Base-by-base conservation (phyloP, 805 yeast species). In the Zygoascus biomembranicola region DNA sequence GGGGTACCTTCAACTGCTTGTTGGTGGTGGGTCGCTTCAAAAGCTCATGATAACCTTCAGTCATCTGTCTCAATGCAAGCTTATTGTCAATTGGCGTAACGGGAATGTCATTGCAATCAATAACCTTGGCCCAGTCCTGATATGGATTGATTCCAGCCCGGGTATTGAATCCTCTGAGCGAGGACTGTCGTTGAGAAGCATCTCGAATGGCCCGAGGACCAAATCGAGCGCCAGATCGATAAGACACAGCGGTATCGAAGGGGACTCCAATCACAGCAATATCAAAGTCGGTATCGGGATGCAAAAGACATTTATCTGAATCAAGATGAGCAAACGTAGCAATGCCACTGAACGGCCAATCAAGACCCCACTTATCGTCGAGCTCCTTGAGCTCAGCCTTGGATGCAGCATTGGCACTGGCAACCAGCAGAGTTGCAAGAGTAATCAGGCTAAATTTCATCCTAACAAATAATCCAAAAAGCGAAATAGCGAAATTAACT, bases 191-290 rank as follows among this genome's bases (percentile, higher is more conserved):
- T 63, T 61, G 63, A 16, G 70, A 66, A 4, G 71, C 71, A 5
- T 55, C 68, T 11, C 73, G 59, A 48, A 69, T 65, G 8, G 69
- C 70, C 18, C 71, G 57, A 5, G 85, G 95, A 2, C 95, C 95
- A 68, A 87, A 87, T 52, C 95, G 70, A 1, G 95, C 90, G 6
- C 95, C 95, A 0, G 90, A 78, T 50, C 95, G 74, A 66, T 81
- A 87, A 0, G 90, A 77, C 0, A 82, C 83, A 0, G 92, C 92
- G 6, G 94, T 87, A 63, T 87, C 95, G 61, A 87, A 87, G 0
- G 95, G 95, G 1, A 85, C 84, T 4, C 95, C 95, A 53, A 87
- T 74, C 13, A 87, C 58, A 0, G 83, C 95, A 49, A 87, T 77
- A 60, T 87, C 95, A 59, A 75, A 88, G 1, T 70, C 61, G 8